Conservation (phyloP, 2,329 filamentous ascomycete genomes). For the Diplodia corticola region DNA sequence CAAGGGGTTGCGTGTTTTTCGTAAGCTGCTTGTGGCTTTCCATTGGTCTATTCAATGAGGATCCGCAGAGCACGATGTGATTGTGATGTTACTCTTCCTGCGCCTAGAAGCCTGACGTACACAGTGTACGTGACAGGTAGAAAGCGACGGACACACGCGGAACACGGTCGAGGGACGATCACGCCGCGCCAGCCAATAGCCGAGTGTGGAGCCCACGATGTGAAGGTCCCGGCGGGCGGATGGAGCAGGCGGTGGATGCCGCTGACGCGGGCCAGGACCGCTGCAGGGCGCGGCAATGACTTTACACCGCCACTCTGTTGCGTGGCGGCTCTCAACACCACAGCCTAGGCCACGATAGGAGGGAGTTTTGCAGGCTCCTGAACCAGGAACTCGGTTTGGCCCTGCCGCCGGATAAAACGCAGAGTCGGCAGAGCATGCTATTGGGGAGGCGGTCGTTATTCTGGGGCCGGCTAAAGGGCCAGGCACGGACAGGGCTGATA, state of each 20-base stretch:
- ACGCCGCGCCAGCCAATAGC: background rate
- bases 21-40: no score
- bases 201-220: background rate
- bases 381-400: background rate
- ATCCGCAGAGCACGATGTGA: background rate
- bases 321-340: background rate
- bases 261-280: background rate
- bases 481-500: constrained; percentile 1
- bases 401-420: background rate
- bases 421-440: background rate
- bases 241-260: background rate
- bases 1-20: background rate
- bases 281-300: background rate
- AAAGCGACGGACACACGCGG: background rate
- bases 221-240: background rate
- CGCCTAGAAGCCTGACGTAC: background rate
- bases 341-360: constrained; percentile 3
- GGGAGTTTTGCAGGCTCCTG: background rate
- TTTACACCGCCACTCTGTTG: background rate
- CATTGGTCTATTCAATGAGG: background rate
- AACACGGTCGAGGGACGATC: background rate
- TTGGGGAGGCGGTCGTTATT: background rate
- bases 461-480: constrained; percentile 1
- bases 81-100: background rate
- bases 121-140: background rate